Conservation (phyloP, 2,329 filamentous ascomycete species). For the Colletotrichum sp. region DNA sequence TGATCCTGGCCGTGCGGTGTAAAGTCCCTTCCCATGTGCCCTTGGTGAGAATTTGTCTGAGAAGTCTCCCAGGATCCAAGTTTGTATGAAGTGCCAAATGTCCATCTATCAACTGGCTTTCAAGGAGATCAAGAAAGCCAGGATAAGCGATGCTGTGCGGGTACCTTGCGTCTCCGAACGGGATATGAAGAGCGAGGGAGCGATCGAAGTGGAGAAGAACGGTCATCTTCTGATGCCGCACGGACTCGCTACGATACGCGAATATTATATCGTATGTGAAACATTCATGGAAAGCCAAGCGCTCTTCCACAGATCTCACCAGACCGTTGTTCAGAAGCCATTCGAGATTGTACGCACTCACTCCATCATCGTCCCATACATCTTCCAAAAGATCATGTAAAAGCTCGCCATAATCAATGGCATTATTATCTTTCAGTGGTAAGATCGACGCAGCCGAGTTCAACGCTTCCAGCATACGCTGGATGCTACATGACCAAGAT, state of each 20-base stretch:
- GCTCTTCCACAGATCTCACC: not conserved
- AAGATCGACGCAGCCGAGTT: not conserved
- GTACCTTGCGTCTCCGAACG: not conserved
- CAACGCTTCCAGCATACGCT: not conserved
- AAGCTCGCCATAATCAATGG: not conserved
- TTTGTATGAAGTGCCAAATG: rapidly evolving
- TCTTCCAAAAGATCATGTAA: not conserved
- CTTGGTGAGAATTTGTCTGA: not conserved
- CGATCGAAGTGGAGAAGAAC: not conserved
- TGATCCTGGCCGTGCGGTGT: not conserved
- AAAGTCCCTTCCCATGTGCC: not conserved
- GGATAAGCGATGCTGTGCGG: not conserved
- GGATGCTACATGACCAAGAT: not conserved
- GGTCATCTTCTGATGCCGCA: not conserved
- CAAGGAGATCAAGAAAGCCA: not conserved
- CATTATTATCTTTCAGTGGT: not conserved
- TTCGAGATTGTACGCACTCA: not conserved
- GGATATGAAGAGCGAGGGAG: not conserved
- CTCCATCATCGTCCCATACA: rapidly evolving
- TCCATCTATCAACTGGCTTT: not conserved
- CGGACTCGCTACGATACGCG: rapidly evolving
- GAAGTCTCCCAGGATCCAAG: not conserved
- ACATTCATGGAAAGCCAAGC: not conserved
- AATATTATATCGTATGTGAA: not conserved
- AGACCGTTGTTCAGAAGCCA: not conserved